Base-by-base conservation (phyloP, 2,329 filamentous ascomycete species). In the Fusarium setosum region DNA sequence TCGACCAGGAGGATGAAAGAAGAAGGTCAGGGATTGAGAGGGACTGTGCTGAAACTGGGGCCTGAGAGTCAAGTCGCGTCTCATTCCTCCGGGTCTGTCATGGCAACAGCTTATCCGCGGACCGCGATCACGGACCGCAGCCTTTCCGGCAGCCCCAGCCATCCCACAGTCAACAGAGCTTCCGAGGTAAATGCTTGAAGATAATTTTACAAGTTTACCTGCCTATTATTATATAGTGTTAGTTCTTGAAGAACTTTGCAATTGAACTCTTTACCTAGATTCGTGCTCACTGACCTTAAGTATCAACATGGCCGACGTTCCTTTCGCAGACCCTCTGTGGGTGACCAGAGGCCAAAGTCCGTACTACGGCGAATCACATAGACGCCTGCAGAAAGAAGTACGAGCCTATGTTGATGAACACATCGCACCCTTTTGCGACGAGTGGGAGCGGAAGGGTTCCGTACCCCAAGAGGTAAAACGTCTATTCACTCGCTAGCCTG, bases 241-340 rank as follows among this genome's bases (percentile, higher is more conserved):
- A 47, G 20, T 21, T 21, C 10, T 12, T 7, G 13, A 29, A 17
- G 8, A 9, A 5, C 26, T 21, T 7, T 15, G 32, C 11, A 32
- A 18, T 45, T 18, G 2, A 8, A n/a, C 15, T n/a, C 13, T 21
- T 9, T 29, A 4, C 6, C 15, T 31, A 5, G 17, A 21, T 4
- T 29, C 18, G 15, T 34, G 12, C 31, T 45, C 41, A 26, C 23
- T 10, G 11, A 10, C 31, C 20, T 31, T 24, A 45, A 45, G n/a
- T 17, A 20, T 17, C 10, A 47, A 2, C 29, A 64, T 64, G 61
- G 24, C 61, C 3, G 26, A 49, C 40, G 45, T 57, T 32, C 61
- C 61, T 4, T 64, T 64, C 11, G 61, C 61, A 29, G 61, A 64
- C 44, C 61, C 61, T 18, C 61, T 64, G 18, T 64, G 61, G 61